A percentile compares a stretch with the other conserved stretches of the same genome.
Evolutionary conservation across 2,329 filamentous ascomycete species (phyloP).

Genomic region (Metarhizium album): DNA sequence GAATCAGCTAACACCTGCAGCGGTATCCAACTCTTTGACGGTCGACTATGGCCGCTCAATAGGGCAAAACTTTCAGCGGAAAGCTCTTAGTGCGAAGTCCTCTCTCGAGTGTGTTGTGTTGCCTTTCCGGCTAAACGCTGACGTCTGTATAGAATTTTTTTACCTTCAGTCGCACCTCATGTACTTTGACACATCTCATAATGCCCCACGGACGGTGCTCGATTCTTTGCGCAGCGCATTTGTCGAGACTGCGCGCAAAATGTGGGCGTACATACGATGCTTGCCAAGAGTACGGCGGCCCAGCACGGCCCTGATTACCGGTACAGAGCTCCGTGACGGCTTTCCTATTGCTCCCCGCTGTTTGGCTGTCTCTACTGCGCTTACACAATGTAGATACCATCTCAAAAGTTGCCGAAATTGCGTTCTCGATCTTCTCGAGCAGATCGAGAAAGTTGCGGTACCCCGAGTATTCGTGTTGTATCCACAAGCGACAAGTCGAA

Average conservation of each 20-base stretch:
- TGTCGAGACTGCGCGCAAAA: conserved; percentile 66
- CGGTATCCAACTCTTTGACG: conserved; percentile 61
- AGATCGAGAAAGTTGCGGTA: conserved; percentile 32
- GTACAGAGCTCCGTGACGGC: conserved; percentile 28
- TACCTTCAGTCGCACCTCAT: conserved; percentile 78
- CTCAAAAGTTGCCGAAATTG: conserved; percentile 52
- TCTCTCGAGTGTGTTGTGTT: background rate
- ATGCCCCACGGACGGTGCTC: conserved; percentile 57
- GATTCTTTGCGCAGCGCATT: conserved; percentile 69
- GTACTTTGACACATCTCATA: conserved; percentile 73
- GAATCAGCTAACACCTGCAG: conserved; percentile 6
- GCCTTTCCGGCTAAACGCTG: background rate
- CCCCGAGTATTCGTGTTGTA: conserved; percentile 44
- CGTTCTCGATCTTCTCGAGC: conserved; percentile 52
- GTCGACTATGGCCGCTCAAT: conserved; percentile 64
- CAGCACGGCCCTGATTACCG: conserved; percentile 46
- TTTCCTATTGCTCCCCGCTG: too few relatives aligned
- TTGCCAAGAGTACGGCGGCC: conserved; percentile 49
- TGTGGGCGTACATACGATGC: conserved; percentile 50
- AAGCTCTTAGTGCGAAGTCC: conserved; percentile 51
- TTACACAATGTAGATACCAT: conserved; percentile 44
- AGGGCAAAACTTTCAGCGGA: conserved; percentile 70
- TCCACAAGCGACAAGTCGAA: conserved; percentile 48
- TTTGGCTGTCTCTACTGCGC: background rate
- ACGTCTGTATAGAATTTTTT: conserved; percentile 44